Base-by-base conservation (phyloP, 192 early-diverging fungal species). In the Entomortierella parvispora region DNA sequence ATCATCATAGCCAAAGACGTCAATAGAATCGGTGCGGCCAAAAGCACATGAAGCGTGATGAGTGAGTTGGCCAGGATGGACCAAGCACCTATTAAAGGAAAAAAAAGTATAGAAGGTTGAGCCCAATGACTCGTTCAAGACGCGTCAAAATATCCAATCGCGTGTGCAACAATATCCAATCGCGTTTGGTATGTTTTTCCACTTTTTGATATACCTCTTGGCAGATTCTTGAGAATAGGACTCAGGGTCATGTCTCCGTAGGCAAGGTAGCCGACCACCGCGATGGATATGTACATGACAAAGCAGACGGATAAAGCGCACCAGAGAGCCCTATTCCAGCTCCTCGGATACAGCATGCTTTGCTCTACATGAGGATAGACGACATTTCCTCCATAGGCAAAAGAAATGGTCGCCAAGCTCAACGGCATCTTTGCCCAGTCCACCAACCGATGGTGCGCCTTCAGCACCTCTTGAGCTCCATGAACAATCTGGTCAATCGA, bases 281-380 rank as follows among this genome's bases (percentile, higher is more conserved):
- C 91, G 29, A 90, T 90, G 2, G 89, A 20, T 12, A 93, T 54
- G 69, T 95, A 95, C 81, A 89, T 83, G 6, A 65, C 74, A 14
- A 83, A 81, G 67, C 90, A 92, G 33, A 88, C 71, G 15, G 70
- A 56, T 81, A 93, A 85, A 2, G 86, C 84, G 1, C 69, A 29
- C 61, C 70, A 79, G 0, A 93, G 65, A 3, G 92, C 93, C 8
- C 58, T 83, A 20, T 84, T 79, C 86, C 92, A 95, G 22, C 86
- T 72, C 22, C 88, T 71, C 10, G 93, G 93, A 46, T 90, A 71
- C 37, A 68, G 80, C 93, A 95, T 93, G 46, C 86, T 82, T 2
- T 85, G 81, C 62, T 95, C 91, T 4, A 93, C 87, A 59, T 95
- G 91, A 2, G 93, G 89, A 53, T 93, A 95, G 10, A 93, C 90